Percentiles rank a stretch among this genome's conserved stretches.
phyloP scores from a whole-genome alignment of 1,139 yeast species.

The Sugiyamaella novakii region DNA sequence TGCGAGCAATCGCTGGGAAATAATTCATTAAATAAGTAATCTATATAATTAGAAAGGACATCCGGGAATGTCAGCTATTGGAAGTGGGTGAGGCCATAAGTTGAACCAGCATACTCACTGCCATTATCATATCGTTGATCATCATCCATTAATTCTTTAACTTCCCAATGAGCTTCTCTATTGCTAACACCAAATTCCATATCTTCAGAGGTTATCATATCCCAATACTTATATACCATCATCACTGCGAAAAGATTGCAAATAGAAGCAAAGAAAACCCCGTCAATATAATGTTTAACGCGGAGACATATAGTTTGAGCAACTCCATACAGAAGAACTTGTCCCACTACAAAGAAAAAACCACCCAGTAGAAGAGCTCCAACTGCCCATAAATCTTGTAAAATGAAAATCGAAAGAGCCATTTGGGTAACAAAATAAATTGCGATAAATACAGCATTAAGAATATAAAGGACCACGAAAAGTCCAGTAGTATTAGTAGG shows the following conservation, averaged over 20 bases:
- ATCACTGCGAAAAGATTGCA: constrained; percentile 79
- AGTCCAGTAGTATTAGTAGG: constrained; percentile 60
- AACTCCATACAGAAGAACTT: constrained; percentile 69
- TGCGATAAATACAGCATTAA: constrained; percentile 67
- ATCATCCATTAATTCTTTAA: constrained; percentile 50
- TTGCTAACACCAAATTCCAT: constrained; percentile 83
- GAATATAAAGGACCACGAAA: constrained; percentile 66
- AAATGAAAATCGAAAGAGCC: constrained; percentile 65
- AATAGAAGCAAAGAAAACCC: constrained; percentile 78
- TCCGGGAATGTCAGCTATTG: no score
- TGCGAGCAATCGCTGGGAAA: background rate
- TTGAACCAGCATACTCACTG: constrained; percentile 39
- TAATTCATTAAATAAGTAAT: constrained; percentile 3
- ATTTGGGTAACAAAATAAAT: constrained; percentile 69
- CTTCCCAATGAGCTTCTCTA: constrained; percentile 50
- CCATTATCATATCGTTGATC: constrained; percentile 47
- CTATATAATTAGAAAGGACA: no score
- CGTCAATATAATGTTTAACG: constrained; percentile 85
- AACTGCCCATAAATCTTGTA: constrained; percentile 81
- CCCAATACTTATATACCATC: constrained; percentile 98
- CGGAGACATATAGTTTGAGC: constrained; percentile 66
- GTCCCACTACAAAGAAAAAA: constrained; percentile 79
- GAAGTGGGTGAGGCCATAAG: constrained; percentile 34
- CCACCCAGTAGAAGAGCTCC: constrained; percentile 75
- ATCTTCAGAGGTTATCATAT: constrained; percentile 93